Percentiles rank a stretch among this genome's conserved stretches.
These are phyloP conservation scores for Ascocoryne sarcoides DNA, from an alignment of 2,329 filamentous ascomycete genomes.

Conservation along the genomic window DNA sequence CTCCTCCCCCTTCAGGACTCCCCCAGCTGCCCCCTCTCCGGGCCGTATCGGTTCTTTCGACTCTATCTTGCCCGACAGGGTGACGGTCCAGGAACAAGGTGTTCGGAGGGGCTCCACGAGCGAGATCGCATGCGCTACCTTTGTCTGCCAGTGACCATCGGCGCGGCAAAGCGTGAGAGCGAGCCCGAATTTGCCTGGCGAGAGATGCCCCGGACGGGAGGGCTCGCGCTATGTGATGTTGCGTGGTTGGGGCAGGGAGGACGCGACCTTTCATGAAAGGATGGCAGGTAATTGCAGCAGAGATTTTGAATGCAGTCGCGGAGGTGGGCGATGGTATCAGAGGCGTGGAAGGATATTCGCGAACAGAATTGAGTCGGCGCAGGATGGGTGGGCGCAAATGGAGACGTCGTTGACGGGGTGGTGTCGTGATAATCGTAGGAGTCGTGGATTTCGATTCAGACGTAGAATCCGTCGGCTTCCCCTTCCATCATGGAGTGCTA, in stretches of 20 bases:
- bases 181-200: constrained; percentile 1
- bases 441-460: too few relatives aligned
- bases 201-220: constrained; percentile 1
- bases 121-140: constrained; percentile 26
- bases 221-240: constrained; percentile 12
- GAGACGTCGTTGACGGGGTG: too few relatives aligned
- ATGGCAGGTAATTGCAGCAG: constrained; percentile 13
- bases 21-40: constrained; percentile 23
- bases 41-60: constrained; percentile 21
- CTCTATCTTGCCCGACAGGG: constrained; percentile 29
- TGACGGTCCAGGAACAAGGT: constrained; percentile 6
- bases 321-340: neutral
- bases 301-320: constrained; percentile 2
- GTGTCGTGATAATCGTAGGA: too few relatives aligned
- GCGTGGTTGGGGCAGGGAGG: constrained; percentile 18
- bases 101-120: constrained; percentile 15
- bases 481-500: too few relatives aligned
- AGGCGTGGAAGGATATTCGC: too few relatives aligned
- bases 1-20: constrained; percentile 20
- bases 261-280: constrained; percentile 25
- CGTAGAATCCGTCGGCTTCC: too few relatives aligned
- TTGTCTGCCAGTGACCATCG: constrained; percentile 19
- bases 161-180: constrained; percentile 18
- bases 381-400: too few relatives aligned
- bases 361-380: too few relatives aligned